phyloP scores from a whole-genome alignment of 345 rosid genomes.

The Moringa oleifera region DNA sequence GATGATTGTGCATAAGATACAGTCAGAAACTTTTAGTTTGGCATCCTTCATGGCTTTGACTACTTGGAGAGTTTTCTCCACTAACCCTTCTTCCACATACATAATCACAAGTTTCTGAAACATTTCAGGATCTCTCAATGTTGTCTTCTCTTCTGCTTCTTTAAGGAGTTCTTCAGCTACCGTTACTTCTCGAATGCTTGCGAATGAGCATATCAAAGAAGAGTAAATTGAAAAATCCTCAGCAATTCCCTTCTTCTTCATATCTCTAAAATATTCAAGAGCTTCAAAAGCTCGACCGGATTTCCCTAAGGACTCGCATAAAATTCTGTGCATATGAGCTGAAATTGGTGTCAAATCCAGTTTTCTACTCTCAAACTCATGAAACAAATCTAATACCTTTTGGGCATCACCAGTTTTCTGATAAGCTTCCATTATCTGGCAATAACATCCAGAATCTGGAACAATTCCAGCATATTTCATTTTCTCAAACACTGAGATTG shows the following conservation, averaged over 20 bases:
- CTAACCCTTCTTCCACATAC: constrained; percentile 50
- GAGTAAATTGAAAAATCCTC: constrained; percentile 46
- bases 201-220: constrained; percentile 51
- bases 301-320: constrained; percentile 54
- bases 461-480: constrained; percentile 39
- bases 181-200: constrained; percentile 28
- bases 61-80: constrained; percentile 58
- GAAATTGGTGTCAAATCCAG: constrained; percentile 29
- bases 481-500: constrained; percentile 40
- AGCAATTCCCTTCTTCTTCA: constrained; percentile 42
- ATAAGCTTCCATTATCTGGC: constrained; percentile 64
- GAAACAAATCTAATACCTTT: constrained; percentile 51
- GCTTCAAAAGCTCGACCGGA: constrained; percentile 66
- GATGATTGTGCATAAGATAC: constrained; percentile 66
- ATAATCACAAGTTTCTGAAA: constrained; percentile 67
- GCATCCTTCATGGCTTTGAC: constrained; percentile 47
- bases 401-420: constrained; percentile 37
- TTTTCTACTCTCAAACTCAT: constrained; percentile 42
- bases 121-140: constrained; percentile 63
- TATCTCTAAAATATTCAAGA: constrained; percentile 46
- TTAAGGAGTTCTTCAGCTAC: constrained; percentile 47
- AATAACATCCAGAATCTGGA: constrained; percentile 50
- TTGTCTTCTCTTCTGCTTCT: constrained; percentile 52
- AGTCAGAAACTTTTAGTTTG: constrained; percentile 56
- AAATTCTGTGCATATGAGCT: constrained; percentile 30